phyloP scores from a whole-genome alignment of 2,329 filamentous ascomycete species.

The Clathrospora elynae region DNA sequence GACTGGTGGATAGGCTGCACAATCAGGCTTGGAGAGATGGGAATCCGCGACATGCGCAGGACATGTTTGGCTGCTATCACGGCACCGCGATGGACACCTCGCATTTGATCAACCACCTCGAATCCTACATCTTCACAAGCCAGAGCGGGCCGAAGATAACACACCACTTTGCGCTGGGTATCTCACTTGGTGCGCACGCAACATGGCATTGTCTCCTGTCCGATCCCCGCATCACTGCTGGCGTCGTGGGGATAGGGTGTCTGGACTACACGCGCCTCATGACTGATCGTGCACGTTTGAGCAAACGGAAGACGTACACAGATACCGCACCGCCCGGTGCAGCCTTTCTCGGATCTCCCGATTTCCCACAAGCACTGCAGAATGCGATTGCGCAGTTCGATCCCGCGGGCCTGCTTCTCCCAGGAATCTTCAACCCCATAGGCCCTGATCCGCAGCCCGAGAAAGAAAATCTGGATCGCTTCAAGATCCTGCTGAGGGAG shows the following conservation, averaged over 20 bases:
- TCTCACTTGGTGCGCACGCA: conserved; percentile 85
- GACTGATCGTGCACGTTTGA: conserved; percentile 74
- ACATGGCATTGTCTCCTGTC: conserved; percentile 82
- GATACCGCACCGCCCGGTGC: conserved; percentile 60
- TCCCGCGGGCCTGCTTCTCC: conserved; percentile 74
- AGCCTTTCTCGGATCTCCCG: conserved; percentile 73
- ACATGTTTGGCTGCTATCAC: conserved; percentile 83
- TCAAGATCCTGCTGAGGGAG: conserved; percentile 48
- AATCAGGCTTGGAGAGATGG: conserved; percentile 82
- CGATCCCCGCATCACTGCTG: conserved; percentile 78
- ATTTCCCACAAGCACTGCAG: conserved; percentile 75
- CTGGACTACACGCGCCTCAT: conserved; percentile 85
- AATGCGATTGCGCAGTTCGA: conserved; percentile 69
- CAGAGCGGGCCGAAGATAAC: conserved; percentile 51
- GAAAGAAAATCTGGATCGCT: conserved; percentile 43
- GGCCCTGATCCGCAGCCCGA: conserved; percentile 35
- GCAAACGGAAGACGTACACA: conserved; percentile 67
- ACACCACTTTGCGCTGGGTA: conserved; percentile 76
- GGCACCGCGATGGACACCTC: conserved; percentile 76
- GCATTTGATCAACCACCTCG: conserved; percentile 75
- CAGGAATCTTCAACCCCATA: conserved; percentile 29
- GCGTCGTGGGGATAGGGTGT: conserved; percentile 82
- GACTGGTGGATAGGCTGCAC: conserved; percentile 67
- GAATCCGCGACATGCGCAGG: conserved; percentile 81
- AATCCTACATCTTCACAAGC: conserved; percentile 71